These are phyloP conservation scores for Cinchona pubescens DNA, from an alignment of 257 asterid species.

Conservation along the genomic window DNA sequence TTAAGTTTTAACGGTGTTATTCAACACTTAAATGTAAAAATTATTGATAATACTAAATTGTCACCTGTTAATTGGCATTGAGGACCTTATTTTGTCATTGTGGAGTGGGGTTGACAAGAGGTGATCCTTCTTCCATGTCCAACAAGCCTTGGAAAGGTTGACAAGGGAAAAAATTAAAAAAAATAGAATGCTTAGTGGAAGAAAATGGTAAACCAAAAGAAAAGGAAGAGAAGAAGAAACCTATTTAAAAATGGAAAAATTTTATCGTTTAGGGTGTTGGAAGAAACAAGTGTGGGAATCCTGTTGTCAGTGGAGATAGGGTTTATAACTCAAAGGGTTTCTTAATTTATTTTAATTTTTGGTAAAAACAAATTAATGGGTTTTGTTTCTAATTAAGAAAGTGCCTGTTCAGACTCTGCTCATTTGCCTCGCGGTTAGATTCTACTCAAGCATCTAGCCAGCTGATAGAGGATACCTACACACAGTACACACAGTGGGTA, in stretches of 20 bases:
- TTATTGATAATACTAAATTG: too few relatives aligned
- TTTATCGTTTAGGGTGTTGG: conserved; percentile 62
- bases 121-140: conserved; percentile 16
- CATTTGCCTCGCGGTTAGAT: conserved; percentile 29
- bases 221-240: conserved; percentile 21
- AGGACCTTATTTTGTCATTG: too few relatives aligned
- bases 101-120: neutral
- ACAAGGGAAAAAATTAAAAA: too few relatives aligned
- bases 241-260: conserved; percentile 19
- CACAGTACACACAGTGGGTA: neutral
- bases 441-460: neutral
- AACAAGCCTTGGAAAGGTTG: conserved; percentile 30
- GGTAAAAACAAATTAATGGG: neutral
- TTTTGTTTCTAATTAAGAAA: neutral
- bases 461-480: neutral
- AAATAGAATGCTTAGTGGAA: conserved; percentile 29
- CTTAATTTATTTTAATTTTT: neutral
- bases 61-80: too few relatives aligned
- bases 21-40: too few relatives aligned
- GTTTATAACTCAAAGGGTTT: neutral
- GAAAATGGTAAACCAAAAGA: conserved; percentile 39
- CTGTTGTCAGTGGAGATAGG: conserved; percentile 51
- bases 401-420: neutral
- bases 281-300: conserved; percentile 69
- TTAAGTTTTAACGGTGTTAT: too few relatives aligned